Conservation (phyloP, 108 stramenopile genomes). For the Mayamaea pseudoterrestris region DNA sequence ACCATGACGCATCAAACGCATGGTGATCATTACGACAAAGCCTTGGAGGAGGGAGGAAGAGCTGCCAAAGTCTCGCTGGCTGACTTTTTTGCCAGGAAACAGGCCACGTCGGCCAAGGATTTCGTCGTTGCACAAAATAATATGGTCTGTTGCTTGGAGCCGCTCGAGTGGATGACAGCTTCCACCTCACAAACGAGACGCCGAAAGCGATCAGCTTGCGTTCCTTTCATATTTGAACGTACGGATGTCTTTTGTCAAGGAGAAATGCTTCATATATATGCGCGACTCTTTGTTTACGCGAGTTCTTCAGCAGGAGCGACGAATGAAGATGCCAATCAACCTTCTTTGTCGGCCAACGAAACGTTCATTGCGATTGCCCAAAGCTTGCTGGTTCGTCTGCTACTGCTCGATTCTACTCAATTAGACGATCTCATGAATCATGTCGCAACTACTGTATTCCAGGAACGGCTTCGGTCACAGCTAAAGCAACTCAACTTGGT, state of each 20-base stretch:
- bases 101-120: neutral
- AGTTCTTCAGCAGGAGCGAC: slow-evolving; percentile 11
- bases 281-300: slow-evolving; percentile 1
- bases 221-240: slow-evolving; percentile 42
- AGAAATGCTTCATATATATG: neutral
- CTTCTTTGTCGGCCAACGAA: neutral
- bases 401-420: neutral
- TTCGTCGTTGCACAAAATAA: neutral
- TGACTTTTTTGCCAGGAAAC: slow-evolving; percentile 16
- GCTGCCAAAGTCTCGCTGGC: slow-evolving; percentile 12
- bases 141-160: neutral
- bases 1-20: too few relatives aligned
- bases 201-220: slow-evolving; percentile 5
- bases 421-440: slow-evolving; percentile 22
- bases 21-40: too few relatives aligned
- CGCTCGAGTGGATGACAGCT: neutral
- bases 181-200: neutral
- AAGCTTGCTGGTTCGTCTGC: slow-evolving; percentile 6
- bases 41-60: slow-evolving; percentile 4
- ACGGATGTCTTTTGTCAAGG: slow-evolving; percentile 27
- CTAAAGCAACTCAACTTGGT: slow-evolving; percentile 39
- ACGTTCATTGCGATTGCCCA: slow-evolving; percentile 1
- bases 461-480: slow-evolving; percentile 33
- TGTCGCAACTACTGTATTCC: slow-evolving; percentile 47
- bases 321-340: neutral